Percentiles rank a stretch among this genome's conserved stretches.
phyloP scores from a whole-genome alignment of 805 yeast genomes.

The Metschnikowia peoriensis region DNA sequence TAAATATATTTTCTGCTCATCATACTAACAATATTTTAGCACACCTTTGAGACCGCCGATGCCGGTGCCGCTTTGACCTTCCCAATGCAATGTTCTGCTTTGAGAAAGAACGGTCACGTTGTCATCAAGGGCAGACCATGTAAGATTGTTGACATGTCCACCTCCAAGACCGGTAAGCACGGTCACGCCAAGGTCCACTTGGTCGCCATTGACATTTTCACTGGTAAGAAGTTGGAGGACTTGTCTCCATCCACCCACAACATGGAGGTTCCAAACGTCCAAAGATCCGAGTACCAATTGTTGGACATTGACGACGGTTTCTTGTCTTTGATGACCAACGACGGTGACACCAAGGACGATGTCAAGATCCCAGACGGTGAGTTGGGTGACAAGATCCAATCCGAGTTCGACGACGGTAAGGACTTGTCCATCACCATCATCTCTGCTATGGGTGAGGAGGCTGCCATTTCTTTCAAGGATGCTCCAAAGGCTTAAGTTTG shows the following conservation, averaged over 20 bases:
- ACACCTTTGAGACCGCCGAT: constrained; percentile 95
- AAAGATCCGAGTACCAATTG: constrained; percentile 94
- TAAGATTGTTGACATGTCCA: constrained; percentile 99
- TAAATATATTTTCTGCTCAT: neutral
- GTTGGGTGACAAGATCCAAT: constrained; percentile 87
- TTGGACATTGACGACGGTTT: constrained; percentile 98
- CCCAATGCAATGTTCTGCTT: constrained; percentile 99
- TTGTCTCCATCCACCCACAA: constrained; percentile 99
- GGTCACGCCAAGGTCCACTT: constrained; percentile 99
- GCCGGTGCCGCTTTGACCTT: constrained; percentile 98
- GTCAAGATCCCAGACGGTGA: constrained; percentile 98
- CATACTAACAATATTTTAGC: constrained; percentile 47
- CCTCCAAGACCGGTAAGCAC: constrained; percentile 99
- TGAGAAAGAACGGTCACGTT: constrained; percentile 99
- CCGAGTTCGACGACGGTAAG: constrained; percentile 97
- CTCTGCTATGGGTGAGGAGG: constrained; percentile 99
- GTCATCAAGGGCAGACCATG: constrained; percentile 99
- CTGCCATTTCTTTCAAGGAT: constrained; percentile 97
- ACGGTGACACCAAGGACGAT: constrained; percentile 99
- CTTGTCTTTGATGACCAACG: constrained; percentile 94
- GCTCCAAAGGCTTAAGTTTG: constrained; percentile 67
- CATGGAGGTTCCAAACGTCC: constrained; percentile 98
- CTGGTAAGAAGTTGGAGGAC: constrained; percentile 99
- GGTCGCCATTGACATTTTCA: constrained; percentile 98
- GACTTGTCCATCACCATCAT: constrained; percentile 95